Evolutionary conservation across 2,329 filamentous ascomycete genomes (phyloP), one percentile per base, ranked within the genome.

Genomic region (Sordariomycetes sp.): DNA sequence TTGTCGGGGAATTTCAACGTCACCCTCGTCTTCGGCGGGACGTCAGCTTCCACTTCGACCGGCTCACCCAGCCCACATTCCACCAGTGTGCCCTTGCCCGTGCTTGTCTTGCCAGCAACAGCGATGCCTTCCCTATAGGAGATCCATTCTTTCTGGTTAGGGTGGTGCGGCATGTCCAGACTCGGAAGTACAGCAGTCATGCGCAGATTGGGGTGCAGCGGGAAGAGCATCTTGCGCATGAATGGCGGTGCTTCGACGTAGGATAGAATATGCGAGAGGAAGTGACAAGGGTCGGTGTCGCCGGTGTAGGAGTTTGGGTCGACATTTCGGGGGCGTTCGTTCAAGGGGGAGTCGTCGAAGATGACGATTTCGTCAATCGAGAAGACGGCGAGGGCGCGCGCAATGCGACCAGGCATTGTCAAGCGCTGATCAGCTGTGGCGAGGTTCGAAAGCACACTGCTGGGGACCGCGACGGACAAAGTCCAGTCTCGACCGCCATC

Each of bases 231-330:
- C 51, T 79, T 79, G 46, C 84, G 77, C 58, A 94, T 77, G 57
- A 92, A 82, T 2, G 86, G 84, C 20, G 86, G 86, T 5, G 83
- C 83, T 57, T 94, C 86, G 39, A 93, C 74, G 58, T 87, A 94
- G 39, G 75, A 79, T 7, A 94, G 66, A 6, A 93, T 61, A 50
- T 92, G 86, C 33, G 76, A 71, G 16, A 94, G 68, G 58, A 90
- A 93, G 59, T 88, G 81, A 38, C 78, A 78, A 1, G 85, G 85
- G 48, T 92, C 81, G 11, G 75, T 66, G 50, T 79, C 82, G 42
- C 79, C 82, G 1, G 82, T 86, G 59, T 77, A 70, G 47, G 64
- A 56, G 24, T 33, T 33, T 33, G 65, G 63, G 45, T 76, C 70
- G 35, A 58, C 55, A 15, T 55, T 58, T 18, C 50, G 54, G 20